These are phyloP conservation scores for Leccinum fibrillosum DNA, from an alignment of 768 basidiomycete genomes.

Conservation along the genomic window DNA sequence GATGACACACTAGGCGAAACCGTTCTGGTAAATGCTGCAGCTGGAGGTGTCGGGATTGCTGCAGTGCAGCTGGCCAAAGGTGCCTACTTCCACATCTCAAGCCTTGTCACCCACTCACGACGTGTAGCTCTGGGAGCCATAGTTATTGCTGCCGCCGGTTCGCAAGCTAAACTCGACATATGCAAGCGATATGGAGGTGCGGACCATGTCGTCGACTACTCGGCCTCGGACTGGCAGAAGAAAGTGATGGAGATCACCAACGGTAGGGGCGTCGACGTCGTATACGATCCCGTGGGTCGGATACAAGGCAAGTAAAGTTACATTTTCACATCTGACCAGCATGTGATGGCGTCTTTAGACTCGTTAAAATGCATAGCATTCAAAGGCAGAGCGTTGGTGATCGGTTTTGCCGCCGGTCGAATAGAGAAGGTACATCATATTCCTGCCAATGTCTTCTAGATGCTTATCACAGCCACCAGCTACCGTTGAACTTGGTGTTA, in stretches of 20 bases:
- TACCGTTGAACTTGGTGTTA: slow-evolving; percentile 80
- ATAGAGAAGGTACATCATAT: slow-evolving; percentile 19
- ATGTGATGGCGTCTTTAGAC: slow-evolving; percentile 41
- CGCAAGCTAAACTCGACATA: slow-evolving; percentile 74
- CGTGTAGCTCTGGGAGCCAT: slow-evolving; percentile 77
- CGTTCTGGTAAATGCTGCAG: slow-evolving; percentile 92
- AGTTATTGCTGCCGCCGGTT: slow-evolving; percentile 92
- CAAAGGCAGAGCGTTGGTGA: slow-evolving; percentile 90
- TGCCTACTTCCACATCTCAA: slow-evolving; percentile 24
- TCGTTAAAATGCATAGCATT: slow-evolving; percentile 91
- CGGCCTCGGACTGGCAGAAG: slow-evolving; percentile 79
- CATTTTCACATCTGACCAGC: not conserved
- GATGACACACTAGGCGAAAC: slow-evolving; percentile 62
- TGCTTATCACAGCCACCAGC: slow-evolving; percentile 37
- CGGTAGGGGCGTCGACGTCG: slow-evolving; percentile 82
- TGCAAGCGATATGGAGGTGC: slow-evolving; percentile 76
- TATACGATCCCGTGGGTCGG: slow-evolving; percentile 85
- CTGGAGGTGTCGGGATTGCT: slow-evolving; percentile 90
- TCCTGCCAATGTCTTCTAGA: not conserved
- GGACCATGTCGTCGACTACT: slow-evolving; percentile 81
- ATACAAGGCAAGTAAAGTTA: slow-evolving; percentile 49
- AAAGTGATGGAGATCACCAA: slow-evolving; percentile 79
- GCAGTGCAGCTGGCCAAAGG: slow-evolving; percentile 94
- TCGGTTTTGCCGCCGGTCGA: slow-evolving; percentile 54
- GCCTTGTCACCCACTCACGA: not conserved